Percentiles rank a stretch among this genome's conserved stretches.
These are phyloP conservation scores for Teratosphaeria pseudoeucalypti DNA, from an alignment of 2,329 filamentous ascomycete genomes.

Conservation along the genomic window DNA sequence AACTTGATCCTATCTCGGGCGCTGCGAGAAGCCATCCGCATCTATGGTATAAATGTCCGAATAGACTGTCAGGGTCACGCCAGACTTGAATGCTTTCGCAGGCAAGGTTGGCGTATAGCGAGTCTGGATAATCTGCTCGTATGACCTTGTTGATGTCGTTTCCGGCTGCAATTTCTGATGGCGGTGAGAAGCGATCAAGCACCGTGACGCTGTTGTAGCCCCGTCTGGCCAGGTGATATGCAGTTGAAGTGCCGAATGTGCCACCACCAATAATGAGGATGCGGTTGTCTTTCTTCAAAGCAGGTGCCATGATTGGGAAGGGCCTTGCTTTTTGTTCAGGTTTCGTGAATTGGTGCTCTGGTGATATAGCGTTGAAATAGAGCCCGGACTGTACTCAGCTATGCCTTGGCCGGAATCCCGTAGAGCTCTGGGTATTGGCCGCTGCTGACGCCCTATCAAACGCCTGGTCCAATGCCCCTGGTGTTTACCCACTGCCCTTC, in stretches of 20 bases:
- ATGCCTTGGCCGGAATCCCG: not conserved
- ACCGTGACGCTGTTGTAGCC: constrained; percentile 40
- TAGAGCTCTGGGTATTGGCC: not conserved
- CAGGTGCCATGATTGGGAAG: not conserved
- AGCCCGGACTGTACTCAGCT: not conserved
- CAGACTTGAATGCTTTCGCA: constrained; percentile 55
- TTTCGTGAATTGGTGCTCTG: too few species aligned
- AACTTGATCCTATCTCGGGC: constrained; percentile 1
- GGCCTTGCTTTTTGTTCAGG: too few species aligned
- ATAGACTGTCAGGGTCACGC: constrained; percentile 36
- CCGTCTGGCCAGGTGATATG: constrained; percentile 8
- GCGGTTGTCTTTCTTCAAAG: not conserved
- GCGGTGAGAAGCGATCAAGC: constrained; percentile 36
- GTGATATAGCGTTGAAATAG: too few species aligned
- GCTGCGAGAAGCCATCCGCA: constrained; percentile 9
- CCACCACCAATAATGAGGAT: not conserved
- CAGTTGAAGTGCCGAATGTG: constrained; percentile 1
- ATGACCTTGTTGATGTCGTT: constrained; percentile 45
- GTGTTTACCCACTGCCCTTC: not conserved
- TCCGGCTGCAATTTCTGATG: constrained; percentile 36
- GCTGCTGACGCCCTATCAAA: not conserved
- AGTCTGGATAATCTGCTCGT: constrained; percentile 65
- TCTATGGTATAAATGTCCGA: constrained; percentile 5
- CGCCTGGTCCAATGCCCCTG: not conserved
- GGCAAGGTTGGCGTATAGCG: constrained; percentile 61